Conservation (phyloP, 2,329 filamentous ascomycete species). For the Epicoccum nigrum region DNA sequence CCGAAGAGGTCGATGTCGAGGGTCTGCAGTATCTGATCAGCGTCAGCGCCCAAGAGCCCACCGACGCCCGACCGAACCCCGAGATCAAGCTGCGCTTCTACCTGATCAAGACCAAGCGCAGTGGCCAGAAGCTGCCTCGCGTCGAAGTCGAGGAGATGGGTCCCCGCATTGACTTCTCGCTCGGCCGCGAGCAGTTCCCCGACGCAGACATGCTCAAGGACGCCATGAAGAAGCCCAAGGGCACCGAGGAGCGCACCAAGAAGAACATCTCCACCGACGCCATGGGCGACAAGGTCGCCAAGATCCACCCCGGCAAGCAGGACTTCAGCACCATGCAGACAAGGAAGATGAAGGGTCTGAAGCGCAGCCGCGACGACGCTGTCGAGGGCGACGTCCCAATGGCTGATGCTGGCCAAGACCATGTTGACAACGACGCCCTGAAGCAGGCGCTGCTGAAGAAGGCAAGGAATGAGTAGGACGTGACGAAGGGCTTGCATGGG, state of each 20-base stretch:
- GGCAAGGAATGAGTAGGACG: constrained; percentile 17
- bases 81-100: constrained; percentile 76
- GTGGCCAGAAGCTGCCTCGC: constrained; percentile 83
- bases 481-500: constrained; percentile 29
- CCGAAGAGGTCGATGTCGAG: constrained; percentile 88
- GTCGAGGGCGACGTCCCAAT: constrained; percentile 22
- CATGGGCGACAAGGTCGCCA: constrained; percentile 95
- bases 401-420: constrained; percentile 1
- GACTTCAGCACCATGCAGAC: constrained; percentile 88
- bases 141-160: constrained; percentile 97
- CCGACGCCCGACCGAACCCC: constrained; percentile 51
- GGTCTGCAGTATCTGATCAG: constrained; percentile 90
- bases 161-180: constrained; percentile 86
- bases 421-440: constrained; percentile 4
- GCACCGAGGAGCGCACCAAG: constrained; percentile 77
- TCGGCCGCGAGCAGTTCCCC: constrained; percentile 80
- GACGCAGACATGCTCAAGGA: constrained; percentile 84
- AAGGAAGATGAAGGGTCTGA: constrained; percentile 99
- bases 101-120: constrained; percentile 82
- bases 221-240: constrained; percentile 84
- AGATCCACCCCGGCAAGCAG: constrained; percentile 89
- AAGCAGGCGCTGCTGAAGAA: constrained; percentile 9
- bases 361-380: constrained; percentile 67
- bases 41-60: constrained; percentile 71
- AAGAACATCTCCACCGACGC: constrained; percentile 94